Evolutionary conservation across 2,329 filamentous ascomycete species (phyloP).

Genomic region (Stenocarpella maydis): DNA sequence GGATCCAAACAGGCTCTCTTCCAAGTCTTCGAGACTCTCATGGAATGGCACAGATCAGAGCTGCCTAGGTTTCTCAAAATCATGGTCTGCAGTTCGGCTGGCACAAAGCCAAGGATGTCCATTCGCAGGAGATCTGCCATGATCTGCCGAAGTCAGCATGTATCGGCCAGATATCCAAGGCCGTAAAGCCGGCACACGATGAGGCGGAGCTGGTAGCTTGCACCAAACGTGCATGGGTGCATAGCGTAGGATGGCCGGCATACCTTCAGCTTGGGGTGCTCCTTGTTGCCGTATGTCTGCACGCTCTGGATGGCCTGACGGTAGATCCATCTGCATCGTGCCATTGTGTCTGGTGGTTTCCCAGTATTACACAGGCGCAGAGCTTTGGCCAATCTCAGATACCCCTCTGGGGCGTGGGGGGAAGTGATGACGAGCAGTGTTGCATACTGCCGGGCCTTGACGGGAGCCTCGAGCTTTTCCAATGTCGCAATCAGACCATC

Average conservation of each 20-base stretch:
- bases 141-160: conserved; percentile 10
- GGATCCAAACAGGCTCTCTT: conserved; percentile 17
- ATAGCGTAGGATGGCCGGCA: background rate
- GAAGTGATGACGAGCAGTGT: conserved; percentile 27
- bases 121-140: conserved; percentile 17
- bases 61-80: conserved; percentile 10
- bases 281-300: conserved; percentile 12
- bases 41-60: conserved; percentile 26
- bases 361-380: conserved; percentile 4
- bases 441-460: conserved; percentile 23
- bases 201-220: background rate
- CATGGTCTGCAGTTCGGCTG: conserved; percentile 12
- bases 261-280: conserved; percentile 28
- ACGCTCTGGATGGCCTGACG: conserved; percentile 27
- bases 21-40: conserved; percentile 32
- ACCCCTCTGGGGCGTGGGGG: conserved; percentile 32
- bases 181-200: too few species aligned
- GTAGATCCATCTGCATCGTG: conserved; percentile 28
- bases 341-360: background rate
- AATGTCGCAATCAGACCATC: conserved; percentile 9
- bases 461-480: background rate
- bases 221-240: too few species aligned
- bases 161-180: background rate
- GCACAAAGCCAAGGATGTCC: conserved; percentile 21
- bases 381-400: conserved; percentile 32